Conservation (phyloP, 164 flowering plant species). For the Santalum album region DNA sequence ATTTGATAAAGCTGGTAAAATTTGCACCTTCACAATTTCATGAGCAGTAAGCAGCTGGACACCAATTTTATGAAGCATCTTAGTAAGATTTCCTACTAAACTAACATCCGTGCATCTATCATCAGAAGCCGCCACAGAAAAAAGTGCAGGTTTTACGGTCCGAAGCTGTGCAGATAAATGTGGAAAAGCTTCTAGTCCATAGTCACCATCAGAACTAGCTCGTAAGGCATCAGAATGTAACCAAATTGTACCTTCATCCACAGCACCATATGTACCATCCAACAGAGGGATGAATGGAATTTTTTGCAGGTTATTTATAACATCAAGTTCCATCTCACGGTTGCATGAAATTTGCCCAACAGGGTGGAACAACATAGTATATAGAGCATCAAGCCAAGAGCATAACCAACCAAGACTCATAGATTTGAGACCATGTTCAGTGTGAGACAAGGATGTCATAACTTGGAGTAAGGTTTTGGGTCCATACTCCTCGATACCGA, state of each 20-base stretch:
- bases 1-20: slow-evolving; percentile 58
- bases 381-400: slow-evolving; percentile 53
- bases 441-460: slow-evolving; percentile 39
- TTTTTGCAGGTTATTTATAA: slow-evolving; percentile 30
- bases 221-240: slow-evolving; percentile 43
- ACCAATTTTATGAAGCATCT: slow-evolving; percentile 60
- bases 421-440: slow-evolving; percentile 37
- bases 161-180: slow-evolving; percentile 55
- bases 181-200: slow-evolving; percentile 44
- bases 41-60: slow-evolving; percentile 70
- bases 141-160: slow-evolving; percentile 54
- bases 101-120: slow-evolving; percentile 15
- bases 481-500: slow-evolving; percentile 79
- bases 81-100: slow-evolving; percentile 24
- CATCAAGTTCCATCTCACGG: slow-evolving; percentile 28
- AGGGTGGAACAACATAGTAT: slow-evolving; percentile 31
- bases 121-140: slow-evolving; percentile 28
- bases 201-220: slow-evolving; percentile 31
- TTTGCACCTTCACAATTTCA: slow-evolving; percentile 62
- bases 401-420: slow-evolving; percentile 72
- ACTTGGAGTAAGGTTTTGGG: slow-evolving; percentile 51
- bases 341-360: slow-evolving; percentile 16
- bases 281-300: slow-evolving; percentile 84
- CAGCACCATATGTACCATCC: slow-evolving; percentile 68
- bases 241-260: slow-evolving; percentile 76